Evolutionary conservation across 371 early-diverging fungal genomes (phyloP), one percentile per base, ranked within the genome.

Genomic region (Mucor indicus): DNA sequence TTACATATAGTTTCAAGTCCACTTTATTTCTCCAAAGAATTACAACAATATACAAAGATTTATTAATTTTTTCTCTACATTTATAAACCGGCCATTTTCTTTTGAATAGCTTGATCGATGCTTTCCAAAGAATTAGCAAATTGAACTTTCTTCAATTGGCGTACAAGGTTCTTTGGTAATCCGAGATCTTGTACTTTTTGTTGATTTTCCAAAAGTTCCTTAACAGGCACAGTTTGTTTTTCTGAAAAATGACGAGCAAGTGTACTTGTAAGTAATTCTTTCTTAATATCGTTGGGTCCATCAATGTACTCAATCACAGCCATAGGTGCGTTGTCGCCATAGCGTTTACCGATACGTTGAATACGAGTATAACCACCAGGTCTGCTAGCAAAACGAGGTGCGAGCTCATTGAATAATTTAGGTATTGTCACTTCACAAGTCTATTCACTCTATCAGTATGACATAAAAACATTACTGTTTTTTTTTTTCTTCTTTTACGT

Each of bases 331-430:
- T 88, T 80, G 69, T 96, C 98, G 30, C 87, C 85, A 32, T 83
- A 82, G 38, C 91, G 82, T 66, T 71, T 82, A 29, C 95, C 96
- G 50, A 86, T 76, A 46, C 84, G 80, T 54, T 86, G 79, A 38
- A 98, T 76, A 19, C 98, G 90, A 12, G 93, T 93, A 72, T 93
- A 98, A 19, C 96, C 97, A 45, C 96, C 95, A 22, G 74, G 63
- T 24, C 93, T 85, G 24, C 62, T 71, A 39, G 81, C 75, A 71
- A 88, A 98, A 16, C 96, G 85, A 43, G 86, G 80, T 11, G 92
- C 93, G 20, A 96, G 79, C 27, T 91, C 83, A 24, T 83, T 81
- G 57, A 91, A 86, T 36, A 98, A 74, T 62, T 91, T 90, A 20
- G 95, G 92, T 25, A 96, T 62, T 0, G 89, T 89, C 3, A 71